Percentiles rank a stretch among this genome's conserved stretches.
Conservation (phyloP, 1,284 basidiomycete genomes). For the Cryptococcus sp. region DNA sequence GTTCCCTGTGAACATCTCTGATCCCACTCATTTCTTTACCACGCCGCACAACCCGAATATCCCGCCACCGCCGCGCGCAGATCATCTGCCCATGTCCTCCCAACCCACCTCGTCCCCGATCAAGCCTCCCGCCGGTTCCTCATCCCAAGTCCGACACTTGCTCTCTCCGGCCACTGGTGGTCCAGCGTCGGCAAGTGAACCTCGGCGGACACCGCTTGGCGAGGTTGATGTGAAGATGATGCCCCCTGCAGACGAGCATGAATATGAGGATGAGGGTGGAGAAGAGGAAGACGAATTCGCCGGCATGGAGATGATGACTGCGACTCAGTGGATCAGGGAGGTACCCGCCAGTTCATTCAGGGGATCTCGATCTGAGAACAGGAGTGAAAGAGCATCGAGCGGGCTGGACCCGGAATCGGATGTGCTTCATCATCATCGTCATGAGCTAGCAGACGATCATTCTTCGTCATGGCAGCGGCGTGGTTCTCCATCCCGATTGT, state of each 20-base stretch:
- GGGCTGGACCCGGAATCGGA: not conserved
- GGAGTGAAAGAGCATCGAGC: not conserved
- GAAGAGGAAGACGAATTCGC: conserved; percentile 18
- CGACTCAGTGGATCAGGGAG: conserved; percentile 19
- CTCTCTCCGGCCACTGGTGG: not conserved
- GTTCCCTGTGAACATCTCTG: too few species aligned
- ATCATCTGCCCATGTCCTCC: conserved; percentile 9
- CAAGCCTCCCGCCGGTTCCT: not conserved
- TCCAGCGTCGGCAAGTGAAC: not conserved
- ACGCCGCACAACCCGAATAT: conserved; percentile 8
- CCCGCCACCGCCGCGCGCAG: conserved; percentile 4
- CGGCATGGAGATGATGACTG: conserved; percentile 16
- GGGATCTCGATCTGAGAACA: not conserved
- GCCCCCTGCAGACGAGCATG: too few species aligned
- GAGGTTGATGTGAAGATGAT: not conserved
- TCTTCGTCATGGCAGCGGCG: not conserved
- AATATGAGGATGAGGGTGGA: not conserved
- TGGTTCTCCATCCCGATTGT: not conserved
- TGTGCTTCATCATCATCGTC: not conserved
- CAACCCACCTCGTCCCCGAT: not conserved
- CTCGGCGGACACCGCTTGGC: not conserved
- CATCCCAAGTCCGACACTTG: not conserved
- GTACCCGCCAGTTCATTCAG: not conserved
- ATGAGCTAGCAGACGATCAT: not conserved
- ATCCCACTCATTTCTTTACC: not conserved